Base-by-base conservation (phyloP, 306 rosid species). In the Cucumis hystrix region DNA sequence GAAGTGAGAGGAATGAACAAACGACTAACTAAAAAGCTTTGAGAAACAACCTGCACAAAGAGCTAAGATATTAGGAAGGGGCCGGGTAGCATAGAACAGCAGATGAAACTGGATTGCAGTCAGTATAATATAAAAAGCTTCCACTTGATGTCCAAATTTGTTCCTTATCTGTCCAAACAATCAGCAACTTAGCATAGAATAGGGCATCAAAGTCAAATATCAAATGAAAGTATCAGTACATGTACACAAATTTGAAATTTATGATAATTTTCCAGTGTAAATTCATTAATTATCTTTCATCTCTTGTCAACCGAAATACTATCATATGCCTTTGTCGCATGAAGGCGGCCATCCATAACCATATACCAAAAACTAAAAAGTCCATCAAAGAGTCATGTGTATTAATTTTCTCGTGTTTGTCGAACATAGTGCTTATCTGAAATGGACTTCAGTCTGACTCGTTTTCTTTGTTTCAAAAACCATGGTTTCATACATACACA, bases 61-160 rank as follows among this genome's bases (percentile, higher is more conserved):
- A 75, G 97, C 98, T 67, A 94, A 87, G 78, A 87, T 83, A 83
- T 91, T 91, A 41, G 96, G 95, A 68, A 94, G 98, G 0, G 96
- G 98, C 55, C 96, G 96, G 18, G 95, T 85, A 79, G 92, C 91
- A 75, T 94, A 94, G 88, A 91, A 94, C 80, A 94, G 85, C 80
- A 90, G 78, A 80, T 94, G 98, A 85, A 91, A 94, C 85, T 94
- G 97, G 85, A 87, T 23, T 56, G 91, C 90, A 52, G 95, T 88
- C 20, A 94, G 74, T 78, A 94, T 85, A 68, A 84, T 91, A 83
- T 86, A 90, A 86, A 91, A 91, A 68, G 96, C 89, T 88, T 94
- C 98, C 51, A 94, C 97, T 76, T 92, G 98, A 80, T 78, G 87
- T 55, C 98, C 97, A 84, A 90, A 94, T 85, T 82, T 89, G 77